Evolutionary conservation across 257 asterid genomes (phyloP).

Genomic region (Fraxinus excelsior): DNA sequence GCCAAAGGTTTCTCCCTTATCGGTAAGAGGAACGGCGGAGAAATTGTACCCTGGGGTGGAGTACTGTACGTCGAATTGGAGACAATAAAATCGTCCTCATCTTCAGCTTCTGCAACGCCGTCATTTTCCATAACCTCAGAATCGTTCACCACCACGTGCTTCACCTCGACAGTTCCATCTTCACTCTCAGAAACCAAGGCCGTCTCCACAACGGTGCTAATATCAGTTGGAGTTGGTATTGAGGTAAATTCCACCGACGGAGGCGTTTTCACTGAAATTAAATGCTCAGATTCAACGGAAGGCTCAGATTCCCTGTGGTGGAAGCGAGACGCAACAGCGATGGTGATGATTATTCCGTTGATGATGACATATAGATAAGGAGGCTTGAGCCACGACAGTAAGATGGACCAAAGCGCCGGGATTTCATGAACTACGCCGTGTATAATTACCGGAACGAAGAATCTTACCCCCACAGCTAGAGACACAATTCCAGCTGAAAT

Average conservation of each 20-base stretch:
- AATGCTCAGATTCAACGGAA: not conserved
- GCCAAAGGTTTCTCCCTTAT: conserved; percentile 6
- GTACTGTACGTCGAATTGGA: not conserved
- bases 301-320: not conserved
- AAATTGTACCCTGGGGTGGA: not conserved
- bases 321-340: conserved; percentile 31
- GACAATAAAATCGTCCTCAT: not conserved
- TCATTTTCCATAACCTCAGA: not conserved
- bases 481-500: conserved; percentile 10
- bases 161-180: not conserved
- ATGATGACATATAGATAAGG: conserved; percentile 35
- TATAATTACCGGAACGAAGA: not conserved
- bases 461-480: not conserved
- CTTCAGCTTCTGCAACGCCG: not conserved
- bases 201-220: not conserved
- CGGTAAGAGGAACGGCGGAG: conserved; percentile 8
- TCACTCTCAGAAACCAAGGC: not conserved
- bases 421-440: not conserved
- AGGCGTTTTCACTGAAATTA: conserved; percentile 5
- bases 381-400: conserved; percentile 32
- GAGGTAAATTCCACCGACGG: not conserved
- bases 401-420: conserved; percentile 13
- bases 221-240: not conserved
- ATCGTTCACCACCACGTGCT: not conserved
- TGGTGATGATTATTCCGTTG: conserved; percentile 33